Evolutionary conservation across 495 filamentous ascomycete species (phyloP).

Genomic region (Annulohypoxylon bovei): DNA sequence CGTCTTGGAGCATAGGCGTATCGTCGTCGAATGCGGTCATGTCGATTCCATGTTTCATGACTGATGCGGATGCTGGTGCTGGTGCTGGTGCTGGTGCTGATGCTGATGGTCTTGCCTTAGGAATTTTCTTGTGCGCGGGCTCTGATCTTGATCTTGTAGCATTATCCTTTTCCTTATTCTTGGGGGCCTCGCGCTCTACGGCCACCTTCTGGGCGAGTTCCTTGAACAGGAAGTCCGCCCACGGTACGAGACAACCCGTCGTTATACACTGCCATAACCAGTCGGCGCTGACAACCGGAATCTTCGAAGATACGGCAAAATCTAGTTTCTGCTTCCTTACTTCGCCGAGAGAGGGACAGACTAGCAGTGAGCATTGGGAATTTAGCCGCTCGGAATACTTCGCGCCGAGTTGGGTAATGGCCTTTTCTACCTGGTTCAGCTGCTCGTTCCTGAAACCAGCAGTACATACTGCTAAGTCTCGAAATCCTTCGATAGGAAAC

Average conservation of each 20-base stretch:
- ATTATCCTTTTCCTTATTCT: conserved; percentile 17
- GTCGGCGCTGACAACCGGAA: conserved; percentile 78
- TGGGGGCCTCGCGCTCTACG: not conserved
- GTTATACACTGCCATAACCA: conserved; percentile 89
- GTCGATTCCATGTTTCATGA: conserved; percentile 40
- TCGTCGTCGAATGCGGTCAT: conserved; percentile 45
- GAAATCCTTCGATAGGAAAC: conserved; percentile 76
- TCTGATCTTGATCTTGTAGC: conserved; percentile 27
- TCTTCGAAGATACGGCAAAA: conserved; percentile 73
- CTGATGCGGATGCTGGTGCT: conserved; percentile 13
- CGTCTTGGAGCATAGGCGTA: not conserved
- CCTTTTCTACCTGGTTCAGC: conserved; percentile 80
- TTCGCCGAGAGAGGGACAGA: conserved; percentile 65
- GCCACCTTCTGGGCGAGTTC: conserved; percentile 46
- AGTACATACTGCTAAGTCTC: conserved; percentile 74
- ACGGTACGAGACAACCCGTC: conserved; percentile 50
- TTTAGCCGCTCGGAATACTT: conserved; percentile 80
- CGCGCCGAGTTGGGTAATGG: conserved; percentile 78
- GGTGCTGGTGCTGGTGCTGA: conserved; percentile 6
- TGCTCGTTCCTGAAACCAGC: conserved; percentile 87
- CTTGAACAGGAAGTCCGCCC: conserved; percentile 50
- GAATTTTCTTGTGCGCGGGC: conserved; percentile 12
- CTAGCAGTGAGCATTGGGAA: conserved; percentile 69
- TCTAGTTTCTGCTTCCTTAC: conserved; percentile 80
- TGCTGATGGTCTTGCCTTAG: conserved; percentile 5